Evolutionary conservation across 2,329 filamentous ascomycete genomes (phyloP).

Genomic region (Sporothrix inflata): DNA sequence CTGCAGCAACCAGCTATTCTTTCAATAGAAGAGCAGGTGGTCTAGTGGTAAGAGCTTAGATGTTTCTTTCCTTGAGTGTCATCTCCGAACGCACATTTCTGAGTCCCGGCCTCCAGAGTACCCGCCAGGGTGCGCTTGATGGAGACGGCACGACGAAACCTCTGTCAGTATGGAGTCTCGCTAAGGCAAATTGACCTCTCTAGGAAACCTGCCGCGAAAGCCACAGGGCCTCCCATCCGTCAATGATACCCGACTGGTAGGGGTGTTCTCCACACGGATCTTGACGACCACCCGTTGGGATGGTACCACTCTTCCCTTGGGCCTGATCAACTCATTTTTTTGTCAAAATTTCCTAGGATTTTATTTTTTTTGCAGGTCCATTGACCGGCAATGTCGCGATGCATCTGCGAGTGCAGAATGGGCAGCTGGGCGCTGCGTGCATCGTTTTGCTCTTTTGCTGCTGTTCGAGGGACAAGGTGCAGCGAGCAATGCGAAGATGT

Average conservation of each 20-base stretch:
- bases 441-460: not conserved
- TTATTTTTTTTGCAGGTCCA: not conserved
- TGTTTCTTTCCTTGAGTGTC: not conserved
- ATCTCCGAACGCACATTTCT: not conserved
- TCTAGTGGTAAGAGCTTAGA: not conserved
- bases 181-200: not conserved
- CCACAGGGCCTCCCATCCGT: not conserved
- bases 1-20: not conserved
- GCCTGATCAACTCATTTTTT: slow-evolving; percentile 15
- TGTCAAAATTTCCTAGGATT: not conserved
- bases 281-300: not conserved
- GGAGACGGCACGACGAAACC: not conserved
- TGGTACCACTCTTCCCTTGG: not conserved
- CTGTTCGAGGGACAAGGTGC: not conserved
- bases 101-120: not conserved
- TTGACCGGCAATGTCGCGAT: not conserved
- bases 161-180: not conserved
- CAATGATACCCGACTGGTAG: not conserved
- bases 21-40: not conserved
- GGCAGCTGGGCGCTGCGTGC: not conserved
- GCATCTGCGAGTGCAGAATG: not conserved
- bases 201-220: not conserved
- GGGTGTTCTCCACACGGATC: not conserved
- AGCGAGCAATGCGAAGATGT: not conserved
- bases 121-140: slow-evolving; percentile 12